Evolutionary conservation across 495 filamentous ascomycete species (phyloP).

Genomic region (Xylaria longipes): DNA sequence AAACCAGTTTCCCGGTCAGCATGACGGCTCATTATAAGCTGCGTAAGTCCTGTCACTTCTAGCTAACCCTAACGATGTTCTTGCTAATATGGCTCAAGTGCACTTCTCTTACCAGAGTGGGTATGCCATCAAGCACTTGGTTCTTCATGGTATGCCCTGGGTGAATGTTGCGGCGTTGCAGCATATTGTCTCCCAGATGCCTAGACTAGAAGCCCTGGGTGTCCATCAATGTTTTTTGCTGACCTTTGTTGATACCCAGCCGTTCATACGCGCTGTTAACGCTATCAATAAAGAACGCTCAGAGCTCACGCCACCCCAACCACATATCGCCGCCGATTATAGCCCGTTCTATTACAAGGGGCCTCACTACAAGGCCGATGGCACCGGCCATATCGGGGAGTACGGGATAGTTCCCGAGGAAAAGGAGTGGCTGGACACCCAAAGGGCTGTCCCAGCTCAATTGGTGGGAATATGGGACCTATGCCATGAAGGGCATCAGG

Average conservation of each 20-base stretch:
- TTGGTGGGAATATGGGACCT: background rate
- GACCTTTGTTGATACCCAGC: slow-evolving; percentile 29
- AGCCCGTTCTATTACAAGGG: slow-evolving; percentile 36
- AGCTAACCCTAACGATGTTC: background rate
- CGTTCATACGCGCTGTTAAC: slow-evolving; percentile 21
- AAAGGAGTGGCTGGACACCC: slow-evolving; percentile 12
- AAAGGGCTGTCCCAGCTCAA: slow-evolving; percentile 20
- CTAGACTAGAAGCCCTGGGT: slow-evolving; percentile 25
- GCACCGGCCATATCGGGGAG: slow-evolving; percentile 23
- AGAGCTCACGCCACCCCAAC: background rate
- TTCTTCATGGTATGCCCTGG: slow-evolving; percentile 23
- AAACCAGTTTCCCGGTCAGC: background rate
- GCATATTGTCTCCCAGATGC: slow-evolving; percentile 12
- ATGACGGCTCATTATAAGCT: slow-evolving; percentile 24
- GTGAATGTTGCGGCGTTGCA: background rate
- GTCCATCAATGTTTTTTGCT: slow-evolving; percentile 37
- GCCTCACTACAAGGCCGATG: background rate
- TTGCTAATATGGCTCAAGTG: slow-evolving; percentile 29
- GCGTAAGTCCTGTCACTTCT: slow-evolving; percentile 11
- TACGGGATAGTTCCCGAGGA: slow-evolving; percentile 33
- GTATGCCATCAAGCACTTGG: slow-evolving; percentile 24
- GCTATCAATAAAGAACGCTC: slow-evolving; percentile 9
- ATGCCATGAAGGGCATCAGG: slow-evolving; percentile 5
- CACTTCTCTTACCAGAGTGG: slow-evolving; percentile 26
- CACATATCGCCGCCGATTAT: slow-evolving; percentile 28